These are phyloP conservation scores for Abortiporus biennis DNA, from an alignment of 1,284 basidiomycete species.

Conservation along the genomic window DNA sequence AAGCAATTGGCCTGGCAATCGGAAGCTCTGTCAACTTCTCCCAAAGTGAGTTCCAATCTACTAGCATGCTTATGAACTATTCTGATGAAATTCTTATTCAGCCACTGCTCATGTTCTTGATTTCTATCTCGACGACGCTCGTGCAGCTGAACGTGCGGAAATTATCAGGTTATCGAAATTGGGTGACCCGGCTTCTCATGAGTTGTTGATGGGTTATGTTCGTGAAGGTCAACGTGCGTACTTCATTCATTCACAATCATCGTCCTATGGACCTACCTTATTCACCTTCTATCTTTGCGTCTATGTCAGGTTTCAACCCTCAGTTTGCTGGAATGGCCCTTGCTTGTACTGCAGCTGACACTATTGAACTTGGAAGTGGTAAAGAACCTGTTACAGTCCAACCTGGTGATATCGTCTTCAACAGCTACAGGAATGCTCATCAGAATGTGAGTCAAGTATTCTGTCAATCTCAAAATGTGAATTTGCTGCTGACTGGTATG, in stretches of 20 bases:
- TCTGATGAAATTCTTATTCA: conserved; percentile 42
- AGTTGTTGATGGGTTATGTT: conserved; percentile 43
- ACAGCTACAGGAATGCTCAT: conserved; percentile 43
- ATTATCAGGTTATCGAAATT: conserved; percentile 35
- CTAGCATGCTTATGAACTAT: conserved; percentile 7
- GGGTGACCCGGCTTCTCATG: conserved; percentile 28
- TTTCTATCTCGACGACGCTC: conserved; percentile 49
- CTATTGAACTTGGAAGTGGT: conserved; percentile 32
- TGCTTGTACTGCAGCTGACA: conserved; percentile 29
- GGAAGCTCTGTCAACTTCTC: conserved; percentile 40
- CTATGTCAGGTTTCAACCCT: conserved; percentile 21
- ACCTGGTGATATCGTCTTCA: conserved; percentile 38
- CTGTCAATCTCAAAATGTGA: neutral
- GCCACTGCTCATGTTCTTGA: conserved; percentile 54
- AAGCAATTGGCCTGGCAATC: conserved; percentile 42
- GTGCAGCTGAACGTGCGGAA: conserved; percentile 32
- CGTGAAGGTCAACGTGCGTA: conserved; percentile 46
- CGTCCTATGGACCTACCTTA: conserved; percentile 20
- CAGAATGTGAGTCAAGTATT: conserved; percentile 24
- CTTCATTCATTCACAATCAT: neutral
- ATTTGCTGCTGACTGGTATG: neutral
- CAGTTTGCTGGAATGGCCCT: conserved; percentile 38
- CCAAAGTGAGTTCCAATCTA: conserved; percentile 30
- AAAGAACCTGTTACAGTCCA: conserved; percentile 32
- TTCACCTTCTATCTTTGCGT: conserved; percentile 15